Evolutionary conservation across 192 early-diverging fungal species (phyloP), one percentile per base, ranked within the genome.

Genomic region (Haplosporangium gracile): DNA sequence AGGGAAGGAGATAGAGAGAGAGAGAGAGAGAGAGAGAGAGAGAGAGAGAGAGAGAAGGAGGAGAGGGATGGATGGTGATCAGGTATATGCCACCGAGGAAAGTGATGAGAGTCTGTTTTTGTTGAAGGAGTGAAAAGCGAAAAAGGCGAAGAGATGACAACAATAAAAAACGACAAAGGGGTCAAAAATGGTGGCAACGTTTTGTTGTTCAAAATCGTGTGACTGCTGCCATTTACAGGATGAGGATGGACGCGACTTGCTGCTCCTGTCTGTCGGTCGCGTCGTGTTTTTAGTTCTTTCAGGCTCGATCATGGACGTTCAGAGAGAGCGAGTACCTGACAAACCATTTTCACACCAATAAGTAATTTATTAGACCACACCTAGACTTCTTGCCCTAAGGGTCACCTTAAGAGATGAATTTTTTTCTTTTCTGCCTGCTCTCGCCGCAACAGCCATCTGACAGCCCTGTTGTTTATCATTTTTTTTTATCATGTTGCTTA

Each of bases 131-230:
- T 45, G 43, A 13, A 13, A 45, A 0, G 43, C 43, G 43, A 45
- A 45, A 45, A 51, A 18, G 68, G 5, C 60, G 60, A 38, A 34
- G 36, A 40, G 39, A 42, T 29, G 69, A 9, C 18, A 32, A 42
- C 5, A 40, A 16, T 18, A 6, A 24, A 20, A 39, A 32, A 70
- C 18, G 15, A 70, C 10, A 40, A 40, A 32, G 36, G 32, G 9
- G 69, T 18, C 18, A 42, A 69, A 60, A 65, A 60, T 60, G 57
- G 57, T 60, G 57, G 57, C 60, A 65, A 65, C 60, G 11, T 65
- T 26, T 65, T 60, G 57, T 60, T 60, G 57, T n/a, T 10, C 57
- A 15, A 32, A 13, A 15, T n/a, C 57, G 26, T 65, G 60, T 65
- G 60, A 65, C 60, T 65, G 60, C 26, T 65, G 60, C 15, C 60